Evolutionary conservation across 139 green algal species (phyloP).

Genomic region (Chlamydomonas eustigma): DNA sequence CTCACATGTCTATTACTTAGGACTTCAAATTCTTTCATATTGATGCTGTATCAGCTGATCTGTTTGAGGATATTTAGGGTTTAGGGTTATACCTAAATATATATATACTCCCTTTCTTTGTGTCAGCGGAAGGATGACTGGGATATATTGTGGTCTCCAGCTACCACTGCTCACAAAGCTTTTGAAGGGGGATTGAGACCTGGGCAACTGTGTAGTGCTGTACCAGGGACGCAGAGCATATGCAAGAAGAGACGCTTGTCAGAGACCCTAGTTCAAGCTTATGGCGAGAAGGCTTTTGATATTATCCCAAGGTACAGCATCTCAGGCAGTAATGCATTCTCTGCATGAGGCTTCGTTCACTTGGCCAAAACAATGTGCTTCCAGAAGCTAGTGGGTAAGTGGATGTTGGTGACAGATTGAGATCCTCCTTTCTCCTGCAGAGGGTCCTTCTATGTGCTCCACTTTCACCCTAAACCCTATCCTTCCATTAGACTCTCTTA

Average conservation of each 20-base stretch:
- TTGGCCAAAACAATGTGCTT: too few relatives aligned
- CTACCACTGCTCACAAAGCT: slow-evolving; percentile 35
- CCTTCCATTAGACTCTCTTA: too few relatives aligned
- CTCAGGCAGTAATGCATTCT: too few relatives aligned
- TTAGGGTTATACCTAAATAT: background rate
- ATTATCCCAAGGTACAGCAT: slow-evolving; percentile 22
- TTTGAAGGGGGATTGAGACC: slow-evolving; percentile 12
- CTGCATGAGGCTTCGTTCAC: too few relatives aligned
- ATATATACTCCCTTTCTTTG: background rate
- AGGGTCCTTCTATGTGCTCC: too few relatives aligned
- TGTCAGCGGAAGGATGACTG: slow-evolving; percentile 24
- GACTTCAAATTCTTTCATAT: background rate
- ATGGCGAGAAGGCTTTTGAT: slow-evolving; percentile 25
- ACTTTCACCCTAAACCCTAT: too few relatives aligned
- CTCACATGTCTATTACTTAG: background rate
- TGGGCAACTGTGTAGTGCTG: slow-evolving; percentile 37
- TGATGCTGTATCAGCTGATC: too few relatives aligned
- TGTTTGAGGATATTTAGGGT: too few relatives aligned
- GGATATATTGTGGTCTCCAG: slow-evolving; percentile 15
- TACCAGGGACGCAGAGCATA: slow-evolving; percentile 36
- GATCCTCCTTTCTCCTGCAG: too few relatives aligned
- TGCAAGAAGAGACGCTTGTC: slow-evolving; percentile 35
- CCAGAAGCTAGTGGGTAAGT: too few relatives aligned
- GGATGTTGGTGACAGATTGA: too few relatives aligned
- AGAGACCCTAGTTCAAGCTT: slow-evolving; percentile 27